Percentiles rank a stretch among this genome's conserved stretches.
phyloP scores from a whole-genome alignment of 257 asterid genomes.

The Fraxinus americana region DNA sequence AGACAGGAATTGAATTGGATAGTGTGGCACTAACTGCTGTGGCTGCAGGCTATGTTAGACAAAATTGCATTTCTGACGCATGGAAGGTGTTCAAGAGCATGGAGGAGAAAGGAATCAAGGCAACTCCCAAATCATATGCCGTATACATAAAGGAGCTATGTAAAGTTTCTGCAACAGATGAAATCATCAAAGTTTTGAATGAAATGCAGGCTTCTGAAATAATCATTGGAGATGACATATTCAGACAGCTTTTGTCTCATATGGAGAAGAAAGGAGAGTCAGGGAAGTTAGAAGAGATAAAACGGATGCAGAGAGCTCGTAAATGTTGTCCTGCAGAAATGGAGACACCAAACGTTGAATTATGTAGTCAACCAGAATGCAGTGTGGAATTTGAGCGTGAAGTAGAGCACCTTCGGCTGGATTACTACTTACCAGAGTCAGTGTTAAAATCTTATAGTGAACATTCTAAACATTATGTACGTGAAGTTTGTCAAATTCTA shows the following conservation, averaged over 20 bases:
- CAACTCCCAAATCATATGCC: slow-evolving; percentile 47
- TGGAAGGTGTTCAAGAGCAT: slow-evolving; percentile 56
- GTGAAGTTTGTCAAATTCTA: slow-evolving; percentile 46
- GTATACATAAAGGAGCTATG: slow-evolving; percentile 67
- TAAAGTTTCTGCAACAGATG: slow-evolving; percentile 62
- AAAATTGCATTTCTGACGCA: slow-evolving; percentile 61
- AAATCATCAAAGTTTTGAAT: slow-evolving; percentile 52
- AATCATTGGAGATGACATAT: slow-evolving; percentile 42
- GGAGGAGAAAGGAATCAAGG: slow-evolving; percentile 57
- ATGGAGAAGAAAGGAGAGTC: slow-evolving; percentile 60
- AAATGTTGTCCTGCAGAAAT: slow-evolving; percentile 22
- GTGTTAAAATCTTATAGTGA: slow-evolving; percentile 22
- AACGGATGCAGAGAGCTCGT: slow-evolving; percentile 35
- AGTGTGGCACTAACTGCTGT: slow-evolving; percentile 64
- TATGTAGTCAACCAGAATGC: slow-evolving; percentile 27
- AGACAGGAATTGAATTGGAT: slow-evolving; percentile 55
- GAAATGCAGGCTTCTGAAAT: slow-evolving; percentile 48
- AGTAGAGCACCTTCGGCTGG: slow-evolving; percentile 25
- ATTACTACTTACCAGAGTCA: slow-evolving; percentile 21
- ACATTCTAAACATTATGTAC: slow-evolving; percentile 34
- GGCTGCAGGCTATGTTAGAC: slow-evolving; percentile 58
- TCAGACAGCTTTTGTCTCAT: slow-evolving; percentile 41
- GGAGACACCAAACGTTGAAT: slow-evolving; percentile 21
- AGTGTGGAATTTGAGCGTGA: slow-evolving; percentile 18
- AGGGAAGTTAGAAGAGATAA: slow-evolving; percentile 39